phyloP scores from a whole-genome alignment of 257 asterid genomes.

The Coffea eugenioides region DNA sequence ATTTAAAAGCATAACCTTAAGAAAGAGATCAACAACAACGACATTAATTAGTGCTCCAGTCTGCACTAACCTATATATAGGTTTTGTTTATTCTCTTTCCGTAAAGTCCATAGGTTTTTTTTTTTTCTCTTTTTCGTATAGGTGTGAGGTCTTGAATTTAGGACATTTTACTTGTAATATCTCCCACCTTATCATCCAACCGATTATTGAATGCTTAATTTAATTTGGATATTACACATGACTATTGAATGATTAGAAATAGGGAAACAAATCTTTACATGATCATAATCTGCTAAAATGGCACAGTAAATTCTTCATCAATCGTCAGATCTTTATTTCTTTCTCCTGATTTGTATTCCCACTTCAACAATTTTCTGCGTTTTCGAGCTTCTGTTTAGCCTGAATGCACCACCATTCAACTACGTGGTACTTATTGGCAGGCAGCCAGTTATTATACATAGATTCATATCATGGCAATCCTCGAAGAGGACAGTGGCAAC shows the following conservation, averaged over 20 bases:
- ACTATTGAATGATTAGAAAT: not conserved
- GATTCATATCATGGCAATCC: not conserved
- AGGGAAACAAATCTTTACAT: not conserved
- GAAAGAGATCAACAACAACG: not conserved
- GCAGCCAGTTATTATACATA: not conserved
- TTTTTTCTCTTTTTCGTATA: too few species aligned
- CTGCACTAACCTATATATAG: not conserved
- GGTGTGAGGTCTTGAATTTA: too few species aligned
- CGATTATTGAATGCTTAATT: too few species aligned
- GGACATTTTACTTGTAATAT: too few species aligned
- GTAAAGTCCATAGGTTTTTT: too few species aligned
- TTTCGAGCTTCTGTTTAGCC: not conserved
- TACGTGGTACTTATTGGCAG: not conserved
- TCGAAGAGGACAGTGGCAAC: not conserved
- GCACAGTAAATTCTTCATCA: not conserved
- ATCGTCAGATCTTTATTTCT: not conserved
- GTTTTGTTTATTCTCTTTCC: too few species aligned
- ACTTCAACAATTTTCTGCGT: not conserved
- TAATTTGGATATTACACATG: not conserved
- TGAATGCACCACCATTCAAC: not conserved
- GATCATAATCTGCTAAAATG: not conserved
- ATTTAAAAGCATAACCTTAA: not conserved
- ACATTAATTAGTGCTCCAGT: not conserved
- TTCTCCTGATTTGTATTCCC: not conserved
- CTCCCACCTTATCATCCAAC: too few species aligned